Evolutionary conservation across 129 eudicot genomes (phyloP).

Genomic region (Gnaphalium uliginosum): DNA sequence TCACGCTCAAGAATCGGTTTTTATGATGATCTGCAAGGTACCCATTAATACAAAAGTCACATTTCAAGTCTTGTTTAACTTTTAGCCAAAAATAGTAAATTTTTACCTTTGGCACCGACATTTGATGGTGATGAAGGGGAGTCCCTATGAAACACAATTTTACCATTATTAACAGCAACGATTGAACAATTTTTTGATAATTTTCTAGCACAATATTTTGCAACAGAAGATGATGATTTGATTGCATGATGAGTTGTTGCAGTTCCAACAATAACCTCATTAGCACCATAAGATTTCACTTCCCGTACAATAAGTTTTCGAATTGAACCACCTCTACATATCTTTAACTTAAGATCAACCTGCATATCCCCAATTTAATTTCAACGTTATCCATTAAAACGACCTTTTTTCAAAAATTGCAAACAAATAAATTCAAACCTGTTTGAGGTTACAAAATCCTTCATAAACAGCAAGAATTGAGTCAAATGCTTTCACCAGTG

Average conservation of each 20-base stretch:
- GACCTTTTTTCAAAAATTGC: background rate
- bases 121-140: slow-evolving; percentile 43
- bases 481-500: slow-evolving; percentile 84
- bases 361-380: slow-evolving; percentile 26
- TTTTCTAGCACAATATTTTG: slow-evolving; percentile 86
- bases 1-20: slow-evolving; percentile 49
- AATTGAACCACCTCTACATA: slow-evolving; percentile 83
- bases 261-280: slow-evolving; percentile 77
- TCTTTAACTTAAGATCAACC: slow-evolving; percentile 97
- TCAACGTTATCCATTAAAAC: background rate
- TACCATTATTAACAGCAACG: slow-evolving; percentile 83
- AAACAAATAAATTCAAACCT: slow-evolving; percentile 41
- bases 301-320: slow-evolving; percentile 81
- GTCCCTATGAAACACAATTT: slow-evolving; percentile 63
- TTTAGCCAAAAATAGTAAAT: background rate
- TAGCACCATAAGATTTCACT: slow-evolving; percentile 63
- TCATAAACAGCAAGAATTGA: slow-evolving; percentile 90
- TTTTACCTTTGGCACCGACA: slow-evolving; percentile 55
- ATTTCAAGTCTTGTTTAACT: slow-evolving; percentile 32
- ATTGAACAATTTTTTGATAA: slow-evolving; percentile 62
- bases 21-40: slow-evolving; percentile 41
- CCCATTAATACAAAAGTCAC: background rate
- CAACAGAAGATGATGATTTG: slow-evolving; percentile 72
- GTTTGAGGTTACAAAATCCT: slow-evolving; percentile 94
- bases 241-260: slow-evolving; percentile 61